Evolutionary conservation across 2,329 filamentous ascomycete genomes (phyloP).

Genomic region (Aureobasidium mangrovei): DNA sequence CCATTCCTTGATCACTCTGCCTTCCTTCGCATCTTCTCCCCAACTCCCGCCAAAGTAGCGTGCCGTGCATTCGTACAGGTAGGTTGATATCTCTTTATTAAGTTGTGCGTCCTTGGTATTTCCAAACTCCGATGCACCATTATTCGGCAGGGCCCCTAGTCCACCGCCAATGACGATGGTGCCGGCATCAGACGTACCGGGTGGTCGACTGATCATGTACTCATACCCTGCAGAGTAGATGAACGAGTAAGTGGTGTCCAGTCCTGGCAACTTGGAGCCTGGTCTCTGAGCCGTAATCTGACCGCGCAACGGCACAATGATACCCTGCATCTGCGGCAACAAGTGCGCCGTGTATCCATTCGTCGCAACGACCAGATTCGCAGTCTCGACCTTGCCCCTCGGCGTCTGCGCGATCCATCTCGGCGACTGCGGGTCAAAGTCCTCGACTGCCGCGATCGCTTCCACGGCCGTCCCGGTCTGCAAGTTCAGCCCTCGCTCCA

Average conservation of each 20-base stretch:
- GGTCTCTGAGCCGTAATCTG: conserved; percentile 32
- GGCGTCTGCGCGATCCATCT: conserved; percentile 20
- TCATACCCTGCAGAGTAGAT: conserved; percentile 55
- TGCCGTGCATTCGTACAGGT: conserved; percentile 36
- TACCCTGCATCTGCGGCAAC: conserved; percentile 18
- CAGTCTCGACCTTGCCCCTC: conserved; percentile 22
- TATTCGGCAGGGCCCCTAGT: conserved; percentile 32
- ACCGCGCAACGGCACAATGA: conserved; percentile 33
- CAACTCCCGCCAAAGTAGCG: conserved; percentile 45
- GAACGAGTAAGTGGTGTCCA: conserved; percentile 51
- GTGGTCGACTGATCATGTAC: conserved; percentile 54
- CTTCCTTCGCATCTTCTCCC: conserved; percentile 24
- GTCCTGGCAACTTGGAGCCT: conserved; percentile 28
- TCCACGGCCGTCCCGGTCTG: conserved; percentile 45
- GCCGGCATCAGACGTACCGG: conserved; percentile 36
- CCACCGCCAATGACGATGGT: conserved; percentile 57
- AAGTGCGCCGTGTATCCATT: conserved; percentile 24
- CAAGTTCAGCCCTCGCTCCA: conserved; percentile 40
- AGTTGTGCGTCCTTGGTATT: conserved; percentile 47
- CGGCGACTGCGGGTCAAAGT: not conserved
- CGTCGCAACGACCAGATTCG: conserved; percentile 23
- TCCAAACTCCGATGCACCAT: conserved; percentile 43
- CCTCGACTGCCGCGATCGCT: not conserved
- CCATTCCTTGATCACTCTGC: conserved; percentile 35
- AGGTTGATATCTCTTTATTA: conserved; percentile 44